Percentiles rank a stretch among this genome's conserved stretches.
Evolutionary conservation across 2,329 filamentous ascomycete genomes (phyloP).

Genomic region (Geosmithia flava): DNA sequence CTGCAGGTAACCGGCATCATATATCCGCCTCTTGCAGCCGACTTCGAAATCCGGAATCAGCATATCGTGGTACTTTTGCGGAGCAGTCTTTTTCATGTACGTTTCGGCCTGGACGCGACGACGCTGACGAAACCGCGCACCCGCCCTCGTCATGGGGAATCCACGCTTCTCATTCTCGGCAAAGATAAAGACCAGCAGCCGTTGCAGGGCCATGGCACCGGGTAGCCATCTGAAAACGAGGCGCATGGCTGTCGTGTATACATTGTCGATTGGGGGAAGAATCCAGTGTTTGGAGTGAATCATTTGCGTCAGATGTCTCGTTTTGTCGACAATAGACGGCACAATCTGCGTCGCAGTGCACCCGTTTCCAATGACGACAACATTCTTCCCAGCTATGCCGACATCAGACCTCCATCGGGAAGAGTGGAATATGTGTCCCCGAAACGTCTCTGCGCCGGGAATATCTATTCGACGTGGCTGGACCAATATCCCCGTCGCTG

Average conservation of each 20-base stretch:
- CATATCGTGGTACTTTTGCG: slow-evolving; percentile 47
- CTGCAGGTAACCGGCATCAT: slow-evolving; percentile 42
- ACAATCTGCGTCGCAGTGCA: slow-evolving; percentile 42
- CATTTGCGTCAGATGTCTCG: slow-evolving; percentile 25
- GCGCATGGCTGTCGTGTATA: slow-evolving; percentile 7
- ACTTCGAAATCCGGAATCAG: slow-evolving; percentile 49
- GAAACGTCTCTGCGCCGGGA: slow-evolving; percentile 35
- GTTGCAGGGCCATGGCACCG: slow-evolving; percentile 24
- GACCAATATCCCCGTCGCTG: slow-evolving; percentile 19
- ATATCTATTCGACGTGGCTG: slow-evolving; percentile 25
- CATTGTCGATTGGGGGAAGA: slow-evolving; percentile 15
- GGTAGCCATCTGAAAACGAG: slow-evolving; percentile 32
- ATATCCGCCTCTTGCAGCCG: slow-evolving; percentile 53
- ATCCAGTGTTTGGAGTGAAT: slow-evolving; percentile 30
- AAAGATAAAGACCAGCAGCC: slow-evolving; percentile 26
- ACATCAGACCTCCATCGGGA: slow-evolving; percentile 40
- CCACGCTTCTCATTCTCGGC: slow-evolving; percentile 16
- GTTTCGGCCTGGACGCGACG: slow-evolving; percentile 24
- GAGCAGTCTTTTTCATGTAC: slow-evolving; percentile 30
- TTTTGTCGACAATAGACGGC: slow-evolving; percentile 24
- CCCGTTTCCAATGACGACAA: slow-evolving; percentile 42
- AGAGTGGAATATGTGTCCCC: slow-evolving; percentile 40
- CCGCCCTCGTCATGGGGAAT: slow-evolving; percentile 26
- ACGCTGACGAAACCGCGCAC: slow-evolving; percentile 19
- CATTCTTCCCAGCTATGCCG: slow-evolving; percentile 31